A percentile compares a stretch with the other conserved stretches of the same genome.
These are phyloP conservation scores for Debaryomyces maramus DNA, from an alignment of 805 yeast genomes.

Conservation along the genomic window DNA sequence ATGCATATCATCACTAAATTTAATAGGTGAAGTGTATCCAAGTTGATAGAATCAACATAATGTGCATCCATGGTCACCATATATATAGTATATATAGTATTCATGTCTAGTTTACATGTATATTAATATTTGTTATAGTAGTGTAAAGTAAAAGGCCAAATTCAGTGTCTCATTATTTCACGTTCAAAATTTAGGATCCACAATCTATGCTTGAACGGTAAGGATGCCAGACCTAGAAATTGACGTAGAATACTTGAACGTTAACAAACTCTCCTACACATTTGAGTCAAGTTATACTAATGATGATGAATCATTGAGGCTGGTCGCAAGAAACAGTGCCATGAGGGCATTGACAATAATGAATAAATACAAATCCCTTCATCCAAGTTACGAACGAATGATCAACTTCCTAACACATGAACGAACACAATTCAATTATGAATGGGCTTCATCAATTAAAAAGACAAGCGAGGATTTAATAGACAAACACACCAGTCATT, in stretches of 20 bases:
- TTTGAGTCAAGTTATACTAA: conserved; percentile 2
- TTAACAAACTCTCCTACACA: conserved; percentile 12
- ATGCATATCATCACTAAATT: no score
- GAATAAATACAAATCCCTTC: conserved; percentile 23
- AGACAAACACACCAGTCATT: neutral
- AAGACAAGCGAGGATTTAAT: conserved; percentile 4
- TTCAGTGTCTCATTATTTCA: no score
- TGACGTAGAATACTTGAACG: conserved; percentile 10
- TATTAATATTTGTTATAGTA: no score
- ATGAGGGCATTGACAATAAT: conserved; percentile 18
- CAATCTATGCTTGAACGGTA: no score
- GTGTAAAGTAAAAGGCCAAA: no score
- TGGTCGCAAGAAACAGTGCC: conserved; percentile 2
- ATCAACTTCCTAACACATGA: conserved; percentile 5
- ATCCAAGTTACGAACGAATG: conserved; percentile 16
- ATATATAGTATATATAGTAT: no score
- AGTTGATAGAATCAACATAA: no score
- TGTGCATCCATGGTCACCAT: no score
- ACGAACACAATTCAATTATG: conserved; percentile 8
- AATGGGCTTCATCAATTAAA: conserved; percentile 10
- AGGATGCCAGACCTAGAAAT: conserved; percentile 1
- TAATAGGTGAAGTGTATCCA: no score
- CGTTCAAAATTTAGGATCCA: no score
- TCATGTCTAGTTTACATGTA: no score
- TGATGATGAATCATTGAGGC: neutral